Evolutionary conservation across 2,329 filamentous ascomycete species (phyloP).

Genomic region (Proliferodiscus dingleyae): DNA sequence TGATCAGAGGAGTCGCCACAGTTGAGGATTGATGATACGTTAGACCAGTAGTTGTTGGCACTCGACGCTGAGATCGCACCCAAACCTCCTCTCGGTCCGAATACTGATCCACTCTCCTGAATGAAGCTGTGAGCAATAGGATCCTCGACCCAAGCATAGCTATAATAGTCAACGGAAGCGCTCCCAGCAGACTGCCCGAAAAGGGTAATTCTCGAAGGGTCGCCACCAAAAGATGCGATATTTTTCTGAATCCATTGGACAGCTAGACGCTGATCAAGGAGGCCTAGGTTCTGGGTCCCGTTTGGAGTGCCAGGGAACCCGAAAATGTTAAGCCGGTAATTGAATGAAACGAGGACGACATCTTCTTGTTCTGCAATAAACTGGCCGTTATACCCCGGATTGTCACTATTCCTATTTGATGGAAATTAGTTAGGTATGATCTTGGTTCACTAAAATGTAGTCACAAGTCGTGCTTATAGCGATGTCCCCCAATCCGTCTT

Average conservation of each 20-base stretch:
- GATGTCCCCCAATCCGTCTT: no score
- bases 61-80: slow-evolving; percentile 31
- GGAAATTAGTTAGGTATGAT: no score
- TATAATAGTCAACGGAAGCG: slow-evolving; percentile 36
- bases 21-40: slow-evolving; percentile 10
- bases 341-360: slow-evolving; percentile 18
- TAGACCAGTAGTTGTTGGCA: slow-evolving; percentile 14
- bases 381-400: slow-evolving; percentile 37
- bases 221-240: slow-evolving; percentile 43
- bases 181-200: slow-evolving; percentile 41
- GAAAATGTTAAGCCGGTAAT: slow-evolving; percentile 20
- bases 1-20: slow-evolving; percentile 18
- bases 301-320: slow-evolving; percentile 17
- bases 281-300: slow-evolving; percentile 35
- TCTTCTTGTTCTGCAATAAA: slow-evolving; percentile 38
- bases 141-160: slow-evolving; percentile 31
- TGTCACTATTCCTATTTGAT: slow-evolving; percentile 32
- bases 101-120: slow-evolving; percentile 4
- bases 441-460: no score
- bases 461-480: no score
- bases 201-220: slow-evolving; percentile 35
- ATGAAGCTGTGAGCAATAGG: slow-evolving; percentile 25
- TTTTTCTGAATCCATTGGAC: slow-evolving; percentile 55
- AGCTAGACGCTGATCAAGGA: slow-evolving; percentile 55
- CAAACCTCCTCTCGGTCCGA: slow-evolving; percentile 38